Conservation (phyloP, 2,329 filamentous ascomycete genomes). For the Colletotrichum sidae region DNA sequence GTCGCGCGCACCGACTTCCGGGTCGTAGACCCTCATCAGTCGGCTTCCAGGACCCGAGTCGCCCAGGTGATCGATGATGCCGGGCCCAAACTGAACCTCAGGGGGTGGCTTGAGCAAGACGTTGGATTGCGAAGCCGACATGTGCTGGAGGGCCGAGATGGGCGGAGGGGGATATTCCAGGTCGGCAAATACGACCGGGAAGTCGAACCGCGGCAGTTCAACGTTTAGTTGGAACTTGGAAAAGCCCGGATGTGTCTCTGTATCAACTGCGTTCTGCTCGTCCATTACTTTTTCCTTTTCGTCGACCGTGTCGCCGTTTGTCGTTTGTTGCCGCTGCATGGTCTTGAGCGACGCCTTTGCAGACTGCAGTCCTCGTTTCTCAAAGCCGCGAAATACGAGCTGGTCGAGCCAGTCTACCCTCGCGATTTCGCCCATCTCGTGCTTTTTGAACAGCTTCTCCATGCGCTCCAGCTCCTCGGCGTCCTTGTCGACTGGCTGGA, state of each 20-base stretch:
- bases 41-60: conserved; percentile 65
- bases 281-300: conserved; percentile 41
- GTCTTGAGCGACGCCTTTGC: conserved; percentile 73
- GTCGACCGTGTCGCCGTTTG: conserved; percentile 54
- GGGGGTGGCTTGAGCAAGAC: conserved; percentile 83
- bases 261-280: conserved; percentile 44
- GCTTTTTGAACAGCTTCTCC: conserved; percentile 93
- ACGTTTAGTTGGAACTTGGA: conserved; percentile 85
- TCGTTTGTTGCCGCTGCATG: conserved; percentile 59
- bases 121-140: conserved; percentile 73
- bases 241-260: conserved; percentile 60
- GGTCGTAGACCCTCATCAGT: conserved; percentile 90
- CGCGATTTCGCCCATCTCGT: conserved; percentile 96
- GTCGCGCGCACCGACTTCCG: conserved; percentile 87
- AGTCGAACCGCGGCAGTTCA: conserved; percentile 94
- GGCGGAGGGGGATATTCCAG: conserved; percentile 90
- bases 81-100: conserved; percentile 90
- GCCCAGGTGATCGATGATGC: conserved; percentile 76
- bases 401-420: conserved; percentile 96
- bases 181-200: conserved; percentile 94
- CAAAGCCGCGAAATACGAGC: conserved; percentile 89
- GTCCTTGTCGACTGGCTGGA: conserved; percentile 73
- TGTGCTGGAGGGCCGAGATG: conserved; percentile 78
- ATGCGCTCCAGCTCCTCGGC: conserved; percentile 88
- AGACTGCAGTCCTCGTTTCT: conserved; percentile 77